These are phyloP conservation scores for Mediolabrus comicus DNA, from an alignment of 108 stramenopile species.

Conservation along the genomic window DNA sequence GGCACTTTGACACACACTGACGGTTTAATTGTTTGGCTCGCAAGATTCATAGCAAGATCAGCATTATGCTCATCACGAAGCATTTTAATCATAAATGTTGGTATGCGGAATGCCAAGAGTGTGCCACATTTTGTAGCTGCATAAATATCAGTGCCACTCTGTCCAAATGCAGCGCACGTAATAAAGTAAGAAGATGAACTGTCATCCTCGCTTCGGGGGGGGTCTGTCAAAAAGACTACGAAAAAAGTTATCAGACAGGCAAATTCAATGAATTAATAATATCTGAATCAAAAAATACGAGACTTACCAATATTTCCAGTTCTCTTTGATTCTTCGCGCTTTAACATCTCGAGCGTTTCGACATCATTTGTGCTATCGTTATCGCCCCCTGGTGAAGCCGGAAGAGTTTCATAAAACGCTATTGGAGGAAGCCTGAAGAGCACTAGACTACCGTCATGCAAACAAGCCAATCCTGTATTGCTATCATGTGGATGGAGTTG, in stretches of 20 bases:
- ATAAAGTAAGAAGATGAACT: constrained; percentile 37
- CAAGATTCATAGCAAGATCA: too few species aligned
- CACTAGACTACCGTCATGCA: constrained; percentile 64
- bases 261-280: too few species aligned
- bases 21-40: constrained; percentile 3
- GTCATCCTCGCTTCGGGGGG: not conserved
- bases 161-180: constrained; percentile 64
- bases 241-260: not conserved
- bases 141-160: constrained; percentile 60
- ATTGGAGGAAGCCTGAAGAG: constrained; percentile 52
- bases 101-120: constrained; percentile 55
- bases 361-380: not conserved
- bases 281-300: not conserved
- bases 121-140: constrained; percentile 59
- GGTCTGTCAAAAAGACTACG: not conserved
- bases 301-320: constrained; percentile 13
- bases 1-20: constrained; percentile 40
- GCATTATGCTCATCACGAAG: not conserved
- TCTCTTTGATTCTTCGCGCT: constrained; percentile 1
- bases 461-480: constrained; percentile 55
- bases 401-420: constrained; percentile 44
- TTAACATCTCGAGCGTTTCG: not conserved
- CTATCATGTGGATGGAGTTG: constrained; percentile 64
- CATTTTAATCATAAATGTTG: constrained; percentile 6
- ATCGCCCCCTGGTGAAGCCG: not conserved